These are phyloP conservation scores for Echinosophora koreensis DNA, from an alignment of 306 rosid genomes.

Conservation along the genomic window DNA sequence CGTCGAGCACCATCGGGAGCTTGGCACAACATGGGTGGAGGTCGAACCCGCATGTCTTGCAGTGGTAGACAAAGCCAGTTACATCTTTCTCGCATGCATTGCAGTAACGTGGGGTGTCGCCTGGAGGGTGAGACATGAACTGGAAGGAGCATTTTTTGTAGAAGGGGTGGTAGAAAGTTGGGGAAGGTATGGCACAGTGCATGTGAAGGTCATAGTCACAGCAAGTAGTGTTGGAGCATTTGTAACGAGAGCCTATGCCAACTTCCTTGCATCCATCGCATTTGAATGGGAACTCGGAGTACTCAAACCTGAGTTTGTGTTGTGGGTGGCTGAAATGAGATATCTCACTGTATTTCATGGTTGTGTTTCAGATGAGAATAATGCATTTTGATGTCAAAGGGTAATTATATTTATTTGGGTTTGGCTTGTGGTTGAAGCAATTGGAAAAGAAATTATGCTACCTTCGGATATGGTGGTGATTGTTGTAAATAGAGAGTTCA, in stretches of 20 bases:
- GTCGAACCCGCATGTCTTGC: slow-evolving; percentile 78
- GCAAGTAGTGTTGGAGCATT: slow-evolving; percentile 48
- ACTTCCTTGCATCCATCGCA: slow-evolving; percentile 95
- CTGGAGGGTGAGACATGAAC: slow-evolving; percentile 70
- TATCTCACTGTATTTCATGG: slow-evolving; percentile 80
- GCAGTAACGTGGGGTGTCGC: slow-evolving; percentile 74
- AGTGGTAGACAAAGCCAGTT: slow-evolving; percentile 82
- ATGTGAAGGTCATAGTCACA: slow-evolving; percentile 91
- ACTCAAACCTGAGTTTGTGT: slow-evolving; percentile 81
- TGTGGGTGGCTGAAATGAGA: slow-evolving; percentile 86
- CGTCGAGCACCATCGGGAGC: slow-evolving; percentile 81
- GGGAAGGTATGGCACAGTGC: slow-evolving; percentile 76
- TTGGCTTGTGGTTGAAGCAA: slow-evolving; percentile 72
- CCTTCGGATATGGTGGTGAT: slow-evolving; percentile 45
- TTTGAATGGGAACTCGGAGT: slow-evolving; percentile 82
- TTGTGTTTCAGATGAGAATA: slow-evolving; percentile 19
- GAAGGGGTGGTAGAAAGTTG: slow-evolving; percentile 74
- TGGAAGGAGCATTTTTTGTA: slow-evolving; percentile 83
- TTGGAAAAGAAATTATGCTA: slow-evolving; percentile 63
- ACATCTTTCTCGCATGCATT: slow-evolving; percentile 91
- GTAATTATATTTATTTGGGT: slow-evolving; percentile 43
- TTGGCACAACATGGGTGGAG: slow-evolving; percentile 97
- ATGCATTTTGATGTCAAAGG: slow-evolving; percentile 21
- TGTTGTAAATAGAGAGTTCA: slow-evolving; percentile 49
- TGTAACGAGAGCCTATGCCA: slow-evolving; percentile 88